Evolutionary conservation across 208 protist species (phyloP), one percentile per base, ranked within the genome.

Genomic region (Zelonia costaricensis): DNA sequence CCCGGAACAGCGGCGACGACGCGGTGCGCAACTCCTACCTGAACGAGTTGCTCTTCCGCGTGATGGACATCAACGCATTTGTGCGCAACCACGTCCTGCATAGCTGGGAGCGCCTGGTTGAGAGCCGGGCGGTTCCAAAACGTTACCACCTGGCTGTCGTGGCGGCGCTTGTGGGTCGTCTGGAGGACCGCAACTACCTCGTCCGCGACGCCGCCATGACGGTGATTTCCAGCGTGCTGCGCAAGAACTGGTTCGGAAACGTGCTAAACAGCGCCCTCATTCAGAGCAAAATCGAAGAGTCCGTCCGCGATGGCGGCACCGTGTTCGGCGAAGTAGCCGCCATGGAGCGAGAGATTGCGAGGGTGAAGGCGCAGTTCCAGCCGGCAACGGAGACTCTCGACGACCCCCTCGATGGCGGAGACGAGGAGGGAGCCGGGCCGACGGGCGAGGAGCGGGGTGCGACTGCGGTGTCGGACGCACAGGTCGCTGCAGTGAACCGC

Each of bases 51-150:
- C 71, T 96, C 20, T 93, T 88, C 60, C 90, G 87, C 18, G 53
- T 91, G 30, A 87, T 92, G 83, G 90, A 96, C 56, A 65, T 88
- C 16, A 96, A 96, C 61, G 76, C 87, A 27, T 96, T 93, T 80
- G 83, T 88, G 52, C 84, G 90, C 33, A 93, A 92, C 61, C 87
- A 96, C 63, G 78, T 74, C 10, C 52, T 96, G 42, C 86, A 91
- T 60, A 84, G 80, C 36, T 93, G 86, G 86, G 83, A 85, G 40
- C 71, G 70, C 23, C 49, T 96, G 22, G 74, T 91, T 20, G 87
- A 96, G 25, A 62, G 74, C 54, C 74, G 78, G 28, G 80, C 81
- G 12, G 81, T 96, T 36, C 90, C 90, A 12, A 88, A 87, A 47
- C 74, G 83, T 23, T 94, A 86, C 65, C 79, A 91, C 42, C 35